These are phyloP conservation scores for Skeletonema marinoi DNA, from an alignment of 108 stramenopile species.

Conservation along the genomic window DNA sequence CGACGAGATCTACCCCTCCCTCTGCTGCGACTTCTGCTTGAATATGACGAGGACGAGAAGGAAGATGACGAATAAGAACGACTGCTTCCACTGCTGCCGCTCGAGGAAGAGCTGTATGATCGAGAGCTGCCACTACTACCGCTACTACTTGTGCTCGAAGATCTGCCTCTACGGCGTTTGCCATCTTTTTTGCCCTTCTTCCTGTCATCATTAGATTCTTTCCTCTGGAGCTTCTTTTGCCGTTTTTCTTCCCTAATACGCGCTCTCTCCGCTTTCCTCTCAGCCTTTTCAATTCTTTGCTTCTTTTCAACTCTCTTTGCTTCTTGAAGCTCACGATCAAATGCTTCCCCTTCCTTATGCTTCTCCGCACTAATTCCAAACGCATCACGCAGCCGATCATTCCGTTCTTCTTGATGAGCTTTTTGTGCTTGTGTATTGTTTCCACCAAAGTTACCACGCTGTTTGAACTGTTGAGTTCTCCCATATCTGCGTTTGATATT, in stretches of 20 bases:
- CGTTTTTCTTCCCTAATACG: slow-evolving; percentile 43
- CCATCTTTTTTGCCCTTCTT: slow-evolving; percentile 8
- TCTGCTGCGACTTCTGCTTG: slow-evolving; percentile 28
- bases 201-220: slow-evolving; percentile 29
- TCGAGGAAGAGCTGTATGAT: slow-evolving; percentile 38
- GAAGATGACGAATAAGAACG: slow-evolving; percentile 24
- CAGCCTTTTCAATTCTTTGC: slow-evolving; percentile 45
- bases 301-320: slow-evolving; percentile 58
- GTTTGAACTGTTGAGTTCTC: background rate
- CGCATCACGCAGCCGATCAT: slow-evolving; percentile 65
- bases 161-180: slow-evolving; percentile 27
- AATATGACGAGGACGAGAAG: slow-evolving; percentile 43
- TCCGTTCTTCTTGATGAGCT: slow-evolving; percentile 44
- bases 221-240: slow-evolving; percentile 22
- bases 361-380: slow-evolving; percentile 62
- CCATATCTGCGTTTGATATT: background rate
- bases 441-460: slow-evolving; percentile 18
- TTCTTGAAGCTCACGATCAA: slow-evolving; percentile 79
- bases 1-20: slow-evolving; percentile 26
- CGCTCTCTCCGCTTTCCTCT: slow-evolving; percentile 52
- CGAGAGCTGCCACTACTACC: slow-evolving; percentile 28
- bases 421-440: slow-evolving; percentile 40
- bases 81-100: slow-evolving; percentile 15
- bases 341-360: slow-evolving; percentile 80
- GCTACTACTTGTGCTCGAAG: slow-evolving; percentile 24